Percentiles rank a stretch among this genome's conserved stretches.
Conservation (phyloP, 306 rosid genomes). For the Vigna trinervia region DNA sequence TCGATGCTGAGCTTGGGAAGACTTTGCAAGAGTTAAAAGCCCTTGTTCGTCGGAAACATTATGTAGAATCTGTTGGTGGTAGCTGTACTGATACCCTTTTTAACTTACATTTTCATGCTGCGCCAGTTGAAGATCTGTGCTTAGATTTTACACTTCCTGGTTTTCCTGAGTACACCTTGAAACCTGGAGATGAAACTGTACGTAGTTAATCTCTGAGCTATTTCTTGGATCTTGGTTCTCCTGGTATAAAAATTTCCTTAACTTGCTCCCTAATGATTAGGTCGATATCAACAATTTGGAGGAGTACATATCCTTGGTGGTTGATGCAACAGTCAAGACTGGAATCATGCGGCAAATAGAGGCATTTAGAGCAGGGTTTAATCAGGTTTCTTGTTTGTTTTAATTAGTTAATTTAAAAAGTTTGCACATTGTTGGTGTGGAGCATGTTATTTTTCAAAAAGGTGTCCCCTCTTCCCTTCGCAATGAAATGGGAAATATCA, state of each 20-base stretch:
- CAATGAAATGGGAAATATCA: slow-evolving; percentile 14
- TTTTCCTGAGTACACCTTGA: slow-evolving; percentile 77
- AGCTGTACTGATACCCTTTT: slow-evolving; percentile 47
- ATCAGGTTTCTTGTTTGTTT: slow-evolving; percentile 63
- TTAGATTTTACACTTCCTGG: slow-evolving; percentile 93
- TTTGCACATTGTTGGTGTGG: not conserved
- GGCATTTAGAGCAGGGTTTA: slow-evolving; percentile 89
- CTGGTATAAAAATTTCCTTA: not conserved
- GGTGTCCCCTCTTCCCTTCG: not conserved
- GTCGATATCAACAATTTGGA: slow-evolving; percentile 82
- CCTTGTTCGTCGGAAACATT: slow-evolving; percentile 69
- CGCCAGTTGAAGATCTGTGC: slow-evolving; percentile 78
- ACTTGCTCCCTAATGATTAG: slow-evolving; percentile 49
- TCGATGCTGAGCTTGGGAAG: slow-evolving; percentile 87
- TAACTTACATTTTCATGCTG: slow-evolving; percentile 63
- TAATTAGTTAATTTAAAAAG: not conserved
- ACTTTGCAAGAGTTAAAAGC: slow-evolving; percentile 78
- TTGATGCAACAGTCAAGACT: slow-evolving; percentile 85
- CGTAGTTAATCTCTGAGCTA: slow-evolving; percentile 25
- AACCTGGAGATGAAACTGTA: slow-evolving; percentile 81
- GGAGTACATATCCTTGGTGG: slow-evolving; percentile 78
- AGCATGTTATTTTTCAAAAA: not conserved
- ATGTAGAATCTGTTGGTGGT: slow-evolving; percentile 56
- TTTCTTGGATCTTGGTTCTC: not conserved
- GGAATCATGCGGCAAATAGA: slow-evolving; percentile 83